Evolutionary conservation across 176 grass and related monocot species (phyloP).

Genomic region (Zizania latifolia): DNA sequence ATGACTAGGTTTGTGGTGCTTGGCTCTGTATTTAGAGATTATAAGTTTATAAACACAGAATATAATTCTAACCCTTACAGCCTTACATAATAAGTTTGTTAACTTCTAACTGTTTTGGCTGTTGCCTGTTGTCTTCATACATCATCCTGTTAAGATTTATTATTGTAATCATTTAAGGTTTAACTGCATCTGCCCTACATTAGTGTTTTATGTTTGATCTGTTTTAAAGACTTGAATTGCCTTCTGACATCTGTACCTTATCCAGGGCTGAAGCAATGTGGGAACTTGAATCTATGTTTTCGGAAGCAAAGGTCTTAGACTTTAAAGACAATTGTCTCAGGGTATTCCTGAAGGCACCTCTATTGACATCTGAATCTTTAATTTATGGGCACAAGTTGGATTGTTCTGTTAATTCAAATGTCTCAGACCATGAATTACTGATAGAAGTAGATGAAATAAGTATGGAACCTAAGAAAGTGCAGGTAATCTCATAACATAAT

Average conservation of each 20-base stretch:
- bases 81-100: not conserved
- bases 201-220: conserved; percentile 13
- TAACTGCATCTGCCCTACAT: not conserved
- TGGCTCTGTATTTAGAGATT: not conserved
- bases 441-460: conserved; percentile 73
- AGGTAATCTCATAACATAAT: conserved; percentile 44
- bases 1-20: too few species aligned
- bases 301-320: conserved; percentile 59
- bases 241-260: conserved; percentile 25
- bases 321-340: conserved; percentile 55
- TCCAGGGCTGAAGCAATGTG: conserved; percentile 47
- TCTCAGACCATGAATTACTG: conserved; percentile 68
- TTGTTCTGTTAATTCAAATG: conserved; percentile 44
- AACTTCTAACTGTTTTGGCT: not conserved
- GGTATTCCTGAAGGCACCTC: conserved; percentile 46
- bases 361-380: conserved; percentile 34
- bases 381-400: conserved; percentile 54
- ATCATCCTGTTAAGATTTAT: conserved; percentile 3
- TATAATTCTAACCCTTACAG: not conserved
- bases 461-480: conserved; percentile 62
- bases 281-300: conserved; percentile 51
- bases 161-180: not conserved
- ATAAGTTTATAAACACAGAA: not conserved
- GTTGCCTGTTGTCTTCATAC: not conserved
- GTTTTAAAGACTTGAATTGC: conserved; percentile 4